phyloP scores from a whole-genome alignment of 2,329 filamentous ascomycete genomes.

The Colletotrichum sp. region DNA sequence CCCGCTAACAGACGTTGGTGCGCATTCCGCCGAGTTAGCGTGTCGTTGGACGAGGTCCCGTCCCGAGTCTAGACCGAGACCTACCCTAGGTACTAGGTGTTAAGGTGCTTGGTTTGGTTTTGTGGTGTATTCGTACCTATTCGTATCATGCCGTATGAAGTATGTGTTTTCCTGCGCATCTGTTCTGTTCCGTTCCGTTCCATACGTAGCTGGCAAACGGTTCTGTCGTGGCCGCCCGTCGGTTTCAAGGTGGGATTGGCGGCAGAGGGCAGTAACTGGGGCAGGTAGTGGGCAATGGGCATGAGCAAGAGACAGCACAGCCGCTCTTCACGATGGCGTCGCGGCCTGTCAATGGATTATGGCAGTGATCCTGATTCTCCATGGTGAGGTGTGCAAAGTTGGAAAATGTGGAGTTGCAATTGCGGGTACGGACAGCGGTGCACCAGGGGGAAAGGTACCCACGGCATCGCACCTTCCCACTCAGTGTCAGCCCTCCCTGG shows the following conservation, averaged over 20 bases:
- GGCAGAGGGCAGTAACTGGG: background rate
- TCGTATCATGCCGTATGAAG: background rate
- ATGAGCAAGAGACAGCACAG: background rate
- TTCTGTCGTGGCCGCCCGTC: background rate
- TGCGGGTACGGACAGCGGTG: background rate
- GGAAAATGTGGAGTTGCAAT: constrained; percentile 7
- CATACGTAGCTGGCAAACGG: background rate
- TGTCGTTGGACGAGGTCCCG: background rate
- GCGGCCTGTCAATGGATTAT: background rate
- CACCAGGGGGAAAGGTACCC: background rate
- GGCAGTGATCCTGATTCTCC: background rate
- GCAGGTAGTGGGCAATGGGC: background rate
- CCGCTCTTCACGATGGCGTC: background rate
- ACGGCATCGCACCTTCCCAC: background rate
- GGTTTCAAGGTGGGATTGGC: background rate
- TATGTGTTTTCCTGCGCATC: background rate
- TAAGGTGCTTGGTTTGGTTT: background rate
- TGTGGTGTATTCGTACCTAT: background rate
- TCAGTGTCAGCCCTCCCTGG: background rate
- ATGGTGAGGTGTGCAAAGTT: background rate
- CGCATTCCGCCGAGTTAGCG: background rate
- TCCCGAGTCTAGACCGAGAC: background rate
- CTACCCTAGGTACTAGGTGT: background rate
- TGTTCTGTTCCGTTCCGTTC: background rate
- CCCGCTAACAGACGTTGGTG: background rate